These are phyloP conservation scores for Colletotrichum truncatum DNA, from an alignment of 2,329 filamentous ascomycete genomes.

Conservation along the genomic window DNA sequence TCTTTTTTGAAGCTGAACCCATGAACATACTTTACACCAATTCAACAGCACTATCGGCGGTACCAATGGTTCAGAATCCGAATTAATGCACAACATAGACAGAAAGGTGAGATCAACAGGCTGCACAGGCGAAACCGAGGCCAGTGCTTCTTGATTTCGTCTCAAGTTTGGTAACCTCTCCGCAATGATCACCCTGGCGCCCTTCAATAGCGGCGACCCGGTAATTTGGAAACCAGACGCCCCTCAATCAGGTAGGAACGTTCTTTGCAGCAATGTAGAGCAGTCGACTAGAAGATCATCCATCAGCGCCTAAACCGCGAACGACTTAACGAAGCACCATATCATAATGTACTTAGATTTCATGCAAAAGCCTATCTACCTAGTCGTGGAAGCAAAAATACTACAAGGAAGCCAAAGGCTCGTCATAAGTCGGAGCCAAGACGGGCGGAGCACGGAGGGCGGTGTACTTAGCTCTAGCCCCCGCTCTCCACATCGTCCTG, in stretches of 20 bases:
- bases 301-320: too few species aligned
- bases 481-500: conserved; percentile 2
- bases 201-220: not conserved
- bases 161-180: conserved; percentile 12
- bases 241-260: not conserved
- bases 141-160: conserved; percentile 15
- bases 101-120: not conserved
- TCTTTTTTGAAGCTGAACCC: not conserved
- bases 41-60: not conserved
- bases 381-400: too few species aligned
- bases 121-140: conserved; percentile 2
- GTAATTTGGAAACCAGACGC: not conserved
- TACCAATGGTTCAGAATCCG: not conserved
- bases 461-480: not conserved
- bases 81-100: not conserved
- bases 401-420: not conserved
- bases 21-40: not conserved
- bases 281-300: not conserved
- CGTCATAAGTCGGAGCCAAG: not conserved
- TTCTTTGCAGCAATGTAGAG: not conserved
- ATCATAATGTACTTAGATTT: too few species aligned
- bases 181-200: not conserved
- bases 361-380: too few species aligned
- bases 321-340: too few species aligned
- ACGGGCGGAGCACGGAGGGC: not conserved